Base-by-base conservation (phyloP, 768 basidiomycete genomes). In the Mycena pura region DNA sequence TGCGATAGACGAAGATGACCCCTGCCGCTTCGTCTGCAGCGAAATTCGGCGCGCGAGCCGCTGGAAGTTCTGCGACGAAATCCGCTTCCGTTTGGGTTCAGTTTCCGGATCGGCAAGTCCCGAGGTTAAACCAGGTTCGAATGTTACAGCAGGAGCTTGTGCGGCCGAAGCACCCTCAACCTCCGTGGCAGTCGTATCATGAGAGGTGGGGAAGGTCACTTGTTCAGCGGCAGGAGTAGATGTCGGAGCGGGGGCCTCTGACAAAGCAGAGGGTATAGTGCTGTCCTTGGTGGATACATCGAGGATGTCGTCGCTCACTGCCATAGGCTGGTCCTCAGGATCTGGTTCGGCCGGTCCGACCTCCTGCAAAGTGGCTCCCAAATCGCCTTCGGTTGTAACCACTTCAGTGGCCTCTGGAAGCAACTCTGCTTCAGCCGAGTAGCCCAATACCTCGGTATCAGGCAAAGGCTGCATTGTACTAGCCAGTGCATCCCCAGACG, bases 41-140 rank as follows among this genome's bases (percentile, higher is more conserved):
- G 91, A 92, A 55, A 94, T 88, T 62, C 86, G 80, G 60, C 91
- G 80, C 15, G 91, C 92, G 34, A 94, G 70, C 17, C 91, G 84
- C 72, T 92, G 91, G 80, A 95, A 91, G 69, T 93, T 93, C 72
- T 95, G 92, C 25, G 91, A 90, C 9, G 91, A 88, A 58, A 91
- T 92, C 19, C 91, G 84, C 70, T 89, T 91, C 62, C 91, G 81
- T 78, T 92, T 92, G 31, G 85, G 85, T 68, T 91, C 91, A n/a
- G 83, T 71, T 3, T 90, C 90, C 1, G 81, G 81, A 68, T 92
- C 90, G 90, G 7, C 90, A 86, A 3, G 85, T 79, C n/a, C 89
- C 5, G 86, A 81, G 39, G 80, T 78, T 44, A 83, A 76, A 47
- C 77, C 80, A 15, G 81, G 76, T 60, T 85, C 88, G 72, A 93